Percentiles rank a stretch among this genome's conserved stretches.
Evolutionary conservation across 768 basidiomycete genomes (phyloP).

Genomic region (Lentinula guzmanii): DNA sequence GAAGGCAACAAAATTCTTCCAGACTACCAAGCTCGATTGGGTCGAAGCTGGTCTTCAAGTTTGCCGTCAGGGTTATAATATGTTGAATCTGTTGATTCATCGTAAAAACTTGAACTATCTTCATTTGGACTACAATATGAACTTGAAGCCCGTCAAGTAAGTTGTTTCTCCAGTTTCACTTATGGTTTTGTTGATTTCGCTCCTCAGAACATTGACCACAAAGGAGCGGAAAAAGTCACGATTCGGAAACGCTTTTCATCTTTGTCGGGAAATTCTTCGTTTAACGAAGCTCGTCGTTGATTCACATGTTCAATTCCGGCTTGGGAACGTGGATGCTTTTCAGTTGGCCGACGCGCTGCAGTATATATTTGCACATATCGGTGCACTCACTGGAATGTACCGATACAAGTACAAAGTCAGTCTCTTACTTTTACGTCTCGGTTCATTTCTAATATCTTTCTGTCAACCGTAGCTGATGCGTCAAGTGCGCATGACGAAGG

Average conservation of each 20-base stretch:
- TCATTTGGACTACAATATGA: slow-evolving; percentile 98
- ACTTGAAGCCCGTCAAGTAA: slow-evolving; percentile 90
- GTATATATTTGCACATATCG: slow-evolving; percentile 96
- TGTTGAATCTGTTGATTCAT: slow-evolving; percentile 97
- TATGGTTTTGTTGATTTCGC: background rate
- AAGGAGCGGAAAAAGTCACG: slow-evolving; percentile 99
- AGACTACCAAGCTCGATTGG: slow-evolving; percentile 97
- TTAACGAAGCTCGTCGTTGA: slow-evolving; percentile 98
- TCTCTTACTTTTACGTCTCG: background rate
- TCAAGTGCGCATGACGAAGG: slow-evolving; percentile 99
- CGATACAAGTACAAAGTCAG: slow-evolving; percentile 97
- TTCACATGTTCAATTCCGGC: slow-evolving; percentile 96
- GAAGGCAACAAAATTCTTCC: slow-evolving; percentile 99
- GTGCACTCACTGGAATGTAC: slow-evolving; percentile 99
- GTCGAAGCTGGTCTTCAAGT: slow-evolving; percentile 98
- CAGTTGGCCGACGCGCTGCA: slow-evolving; percentile 98
- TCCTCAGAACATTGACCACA: slow-evolving; percentile 84
- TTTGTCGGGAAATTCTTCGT: slow-evolving; percentile 96
- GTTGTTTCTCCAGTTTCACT: slow-evolving; percentile 15
- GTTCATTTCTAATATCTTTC: slow-evolving; percentile 4
- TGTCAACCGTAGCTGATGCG: slow-evolving; percentile 71
- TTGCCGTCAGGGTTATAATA: slow-evolving; percentile 98
- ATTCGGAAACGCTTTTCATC: slow-evolving; percentile 98
- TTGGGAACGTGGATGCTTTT: slow-evolving; percentile 98
- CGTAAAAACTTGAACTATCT: slow-evolving; percentile 92